Base-by-base conservation (phyloP, 352 stramenopile species). In the Thraustochytrium striatum region DNA sequence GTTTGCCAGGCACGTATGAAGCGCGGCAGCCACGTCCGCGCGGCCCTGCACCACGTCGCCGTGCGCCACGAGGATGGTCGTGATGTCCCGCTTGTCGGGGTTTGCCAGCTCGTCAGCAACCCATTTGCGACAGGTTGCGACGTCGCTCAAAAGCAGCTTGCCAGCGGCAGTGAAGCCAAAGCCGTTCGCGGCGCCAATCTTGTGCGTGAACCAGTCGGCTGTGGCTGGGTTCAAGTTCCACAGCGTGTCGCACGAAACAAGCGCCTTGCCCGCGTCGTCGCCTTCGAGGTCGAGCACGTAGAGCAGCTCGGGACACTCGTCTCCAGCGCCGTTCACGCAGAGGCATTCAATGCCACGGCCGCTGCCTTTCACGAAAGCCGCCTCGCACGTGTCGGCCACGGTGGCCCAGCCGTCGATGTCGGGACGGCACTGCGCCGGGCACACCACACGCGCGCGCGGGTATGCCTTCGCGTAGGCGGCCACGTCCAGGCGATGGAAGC, bases 211-310 rank as follows among this genome's bases (percentile, higher is more conserved):
- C 13, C 38, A 61, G 36, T 75, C 65, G 7, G 65, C 39, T 13
- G 61, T 75, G 11, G 58, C 41, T 0, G 21, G 41, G 11, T 75
- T 39, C 1, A 75, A 16, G 3, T 75, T 75, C n/a, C 21, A 75
- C 7, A 75, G 21, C 16, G 61, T 1, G 50, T 75, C 65, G 35
- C 39, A 61, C 21, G 39, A 75, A 32, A 75, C 65, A 25, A 38
- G 30, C 9, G 52, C 65, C 11, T 61, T 30, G 38, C 59, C 41
- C 11, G 59, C 65, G n/a, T 30, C 65, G 36, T 39, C 25, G 3
- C 38, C 16, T 28, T 75, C 65, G 5, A 75, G 33, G n/a, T 25
- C 30, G 30, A 75, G 61, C 8, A 75, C 19, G 39, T 70, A 75
- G 0, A 61, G 41, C 21, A 75, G 65, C 30, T 75, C 65, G 50